Percentiles rank a stretch among this genome's conserved stretches.
Evolutionary conservation across 495 filamentous ascomycete genomes (phyloP).

Genomic region (Penicillium taxi): DNA sequence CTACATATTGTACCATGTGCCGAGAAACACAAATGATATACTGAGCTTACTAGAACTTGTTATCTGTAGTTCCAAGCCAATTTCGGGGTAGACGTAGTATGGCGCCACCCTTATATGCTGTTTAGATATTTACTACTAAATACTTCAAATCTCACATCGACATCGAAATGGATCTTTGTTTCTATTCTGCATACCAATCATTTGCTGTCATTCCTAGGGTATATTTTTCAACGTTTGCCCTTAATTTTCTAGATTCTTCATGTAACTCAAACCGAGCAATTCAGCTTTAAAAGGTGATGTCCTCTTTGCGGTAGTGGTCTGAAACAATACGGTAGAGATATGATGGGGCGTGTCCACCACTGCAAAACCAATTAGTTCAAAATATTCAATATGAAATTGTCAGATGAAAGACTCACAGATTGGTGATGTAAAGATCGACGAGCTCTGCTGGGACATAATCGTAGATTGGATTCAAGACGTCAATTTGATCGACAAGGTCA

Average conservation of each 20-base stretch:
- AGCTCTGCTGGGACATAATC: constrained; percentile 78
- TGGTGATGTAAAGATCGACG: constrained; percentile 85
- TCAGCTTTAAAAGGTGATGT: constrained; percentile 51
- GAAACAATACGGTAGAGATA: constrained; percentile 74
- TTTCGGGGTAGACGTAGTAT: too few species aligned
- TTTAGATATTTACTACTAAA: too few species aligned
- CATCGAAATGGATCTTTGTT: neutral
- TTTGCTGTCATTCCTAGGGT: constrained; percentile 20
- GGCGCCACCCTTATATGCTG: too few species aligned
- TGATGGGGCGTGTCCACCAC: constrained; percentile 71
- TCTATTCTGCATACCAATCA: constrained; percentile 14
- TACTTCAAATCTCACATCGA: neutral
- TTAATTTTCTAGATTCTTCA: constrained; percentile 3
- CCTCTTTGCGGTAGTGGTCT: constrained; percentile 79
- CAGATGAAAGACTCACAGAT: constrained; percentile 58
- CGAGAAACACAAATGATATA: too few species aligned
- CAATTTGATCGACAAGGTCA: constrained; percentile 62
- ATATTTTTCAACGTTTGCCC: constrained; percentile 14
- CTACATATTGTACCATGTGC: too few species aligned
- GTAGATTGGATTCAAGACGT: constrained; percentile 70
- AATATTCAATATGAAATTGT: neutral
- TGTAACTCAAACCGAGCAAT: neutral
- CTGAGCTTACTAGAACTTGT: too few species aligned
- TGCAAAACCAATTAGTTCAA: constrained; percentile 34
- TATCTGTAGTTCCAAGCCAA: too few species aligned